These are phyloP conservation scores for Xylaria curta DNA, from an alignment of 495 filamentous ascomycete species.

Conservation along the genomic window DNA sequence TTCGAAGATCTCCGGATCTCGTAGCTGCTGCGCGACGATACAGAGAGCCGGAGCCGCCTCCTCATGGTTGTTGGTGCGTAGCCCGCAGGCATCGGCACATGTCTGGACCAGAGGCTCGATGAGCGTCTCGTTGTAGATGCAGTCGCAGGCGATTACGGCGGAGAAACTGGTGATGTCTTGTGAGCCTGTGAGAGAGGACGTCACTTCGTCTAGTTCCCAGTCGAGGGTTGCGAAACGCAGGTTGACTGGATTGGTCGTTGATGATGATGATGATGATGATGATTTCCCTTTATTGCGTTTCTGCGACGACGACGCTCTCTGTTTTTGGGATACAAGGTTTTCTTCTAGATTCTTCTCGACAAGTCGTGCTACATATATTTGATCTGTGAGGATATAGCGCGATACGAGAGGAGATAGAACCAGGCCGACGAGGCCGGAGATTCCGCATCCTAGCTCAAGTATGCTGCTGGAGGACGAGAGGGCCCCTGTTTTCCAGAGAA, in stretches of 20 bases:
- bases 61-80: conserved; percentile 45
- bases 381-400: conserved; percentile 84
- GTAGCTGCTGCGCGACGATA: conserved; percentile 84
- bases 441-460: conserved; percentile 87
- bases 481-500: conserved; percentile 65
- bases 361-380: conserved; percentile 79
- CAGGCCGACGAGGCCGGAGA: conserved; percentile 76
- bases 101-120: conserved; percentile 82
- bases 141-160: conserved; percentile 80
- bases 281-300: conserved; percentile 37
- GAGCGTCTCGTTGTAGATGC: conserved; percentile 87
- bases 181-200: conserved; percentile 44
- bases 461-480: conserved; percentile 63
- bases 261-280: conserved; percentile 19
- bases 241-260: conserved; percentile 28
- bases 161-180: conserved; percentile 54
- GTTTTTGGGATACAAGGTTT: conserved; percentile 52
- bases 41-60: conserved; percentile 50
- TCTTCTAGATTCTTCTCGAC: conserved; percentile 75
- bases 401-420: conserved; percentile 64
- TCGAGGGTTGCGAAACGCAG: conserved; percentile 65
- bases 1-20: conserved; percentile 84
- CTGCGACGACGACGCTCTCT: conserved; percentile 23
- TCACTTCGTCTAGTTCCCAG: conserved; percentile 69
- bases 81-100: conserved; percentile 76